phyloP scores from a whole-genome alignment of 108 stramenopile genomes.

The Aurantiochytrium sp. region DNA sequence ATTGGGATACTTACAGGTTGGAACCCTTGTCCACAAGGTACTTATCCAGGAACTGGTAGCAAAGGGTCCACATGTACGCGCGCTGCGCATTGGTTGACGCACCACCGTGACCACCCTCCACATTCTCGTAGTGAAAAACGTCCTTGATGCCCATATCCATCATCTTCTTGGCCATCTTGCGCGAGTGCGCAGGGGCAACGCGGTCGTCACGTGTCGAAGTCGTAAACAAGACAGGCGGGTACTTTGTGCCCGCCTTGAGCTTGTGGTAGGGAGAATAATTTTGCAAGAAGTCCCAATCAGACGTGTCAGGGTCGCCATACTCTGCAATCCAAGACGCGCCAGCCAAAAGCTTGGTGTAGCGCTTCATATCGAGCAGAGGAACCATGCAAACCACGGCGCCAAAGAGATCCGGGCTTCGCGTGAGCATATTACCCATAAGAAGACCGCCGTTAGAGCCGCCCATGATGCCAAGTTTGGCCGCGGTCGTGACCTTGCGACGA shows the following conservation, averaged over 20 bases:
- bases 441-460: conserved; percentile 96
- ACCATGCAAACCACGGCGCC: conserved; percentile 88
- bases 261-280: conserved; percentile 83
- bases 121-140: conserved; percentile 85
- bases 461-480: conserved; percentile 71
- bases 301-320: conserved; percentile 88
- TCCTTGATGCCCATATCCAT: conserved; percentile 53
- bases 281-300: conserved; percentile 71
- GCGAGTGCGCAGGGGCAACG: conserved; percentile 83
- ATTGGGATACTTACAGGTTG: too few species aligned
- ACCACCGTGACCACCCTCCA: conserved; percentile 84
- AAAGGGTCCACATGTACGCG: background rate
- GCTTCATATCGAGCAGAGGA: conserved; percentile 85
- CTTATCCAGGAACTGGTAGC: background rate
- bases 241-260: conserved; percentile 30
- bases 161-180: conserved; percentile 75
- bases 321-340: conserved; percentile 96
- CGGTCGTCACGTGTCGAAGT: conserved; percentile 74
- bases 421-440: conserved; percentile 68
- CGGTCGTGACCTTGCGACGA: conserved; percentile 57
- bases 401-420: conserved; percentile 81
- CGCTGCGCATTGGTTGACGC: conserved; percentile 35
- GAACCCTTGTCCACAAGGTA: background rate
- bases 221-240: background rate
- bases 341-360: conserved; percentile 65